Base-by-base conservation (phyloP, 306 rosid genomes). In the Luffa aegyptiaca region DNA sequence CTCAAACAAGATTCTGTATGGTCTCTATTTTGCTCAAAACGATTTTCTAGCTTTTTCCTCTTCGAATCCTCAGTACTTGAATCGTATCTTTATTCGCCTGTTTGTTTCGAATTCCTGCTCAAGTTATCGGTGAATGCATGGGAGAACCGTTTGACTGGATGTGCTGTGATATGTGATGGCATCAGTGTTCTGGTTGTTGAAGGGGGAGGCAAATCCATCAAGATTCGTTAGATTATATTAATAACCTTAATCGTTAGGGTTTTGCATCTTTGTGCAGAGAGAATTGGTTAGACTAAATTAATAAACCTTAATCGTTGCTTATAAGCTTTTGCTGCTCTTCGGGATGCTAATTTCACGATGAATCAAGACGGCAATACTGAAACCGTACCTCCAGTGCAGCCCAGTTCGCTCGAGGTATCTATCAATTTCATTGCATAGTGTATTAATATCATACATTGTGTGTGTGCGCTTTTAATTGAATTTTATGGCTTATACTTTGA, bases 181-280 rank as follows among this genome's bases (percentile, higher is more conserved):
- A 88, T 92, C 20, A 90, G 86, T 75, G 87, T 91, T 75, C 92
- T 92, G 74, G 97, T 85, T 48, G 98, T 94, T 75, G 98, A 94
- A 86, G 98, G 97, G 53, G 97, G 98, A 75, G 89, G 82, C 90
- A 94, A 94, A 84, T 85, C 98, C 74, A 91, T 92, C 57, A 94
- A 94, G 90, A 90, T 26, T 26, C 31, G 31, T 26, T 26, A 26
- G 31, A 26, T 26, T 26, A 26, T 0, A 26, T 26, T 26, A 26
- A 26, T 26, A 26, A 26, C 31, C 31, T 26, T 26, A 26, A 26
- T 26, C 79, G 8, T 52, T 75, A 75, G 79, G 79, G 79, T 75
- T 75, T 75, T 75, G 64, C 10, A 75, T 52, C 9, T 2, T 75
- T 75, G 49, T 3, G 62, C 36, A 16, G 61, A 35, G 35, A 36